Conservation (phyloP, 2,329 filamentous ascomycete species). For the Trichoderma afroharzianum region DNA sequence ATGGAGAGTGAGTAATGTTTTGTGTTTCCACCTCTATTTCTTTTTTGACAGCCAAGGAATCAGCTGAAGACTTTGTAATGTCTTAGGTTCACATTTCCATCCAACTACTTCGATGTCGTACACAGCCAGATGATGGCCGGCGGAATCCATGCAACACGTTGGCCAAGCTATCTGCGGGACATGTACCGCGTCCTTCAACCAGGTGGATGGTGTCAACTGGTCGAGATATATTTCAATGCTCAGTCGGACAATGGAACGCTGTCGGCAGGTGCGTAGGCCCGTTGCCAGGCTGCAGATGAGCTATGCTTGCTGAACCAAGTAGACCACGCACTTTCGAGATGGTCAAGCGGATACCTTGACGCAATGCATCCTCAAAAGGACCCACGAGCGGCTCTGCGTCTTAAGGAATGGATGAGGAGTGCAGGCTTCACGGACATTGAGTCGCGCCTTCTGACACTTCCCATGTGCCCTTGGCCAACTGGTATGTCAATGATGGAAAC, state of each 20-base stretch:
- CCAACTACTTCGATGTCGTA: conserved; percentile 75
- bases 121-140: conserved; percentile 71
- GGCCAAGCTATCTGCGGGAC: conserved; percentile 72
- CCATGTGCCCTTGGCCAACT: conserved; percentile 66
- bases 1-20: conserved; percentile 47
- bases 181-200: conserved; percentile 68
- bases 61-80: neutral
- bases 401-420: conserved; percentile 55
- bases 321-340: conserved; percentile 63
- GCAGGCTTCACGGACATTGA: conserved; percentile 69
- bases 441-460: conserved; percentile 60
- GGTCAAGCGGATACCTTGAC: conserved; percentile 63
- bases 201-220: conserved; percentile 82
- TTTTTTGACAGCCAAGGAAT: neutral
- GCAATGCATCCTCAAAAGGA: conserved; percentile 63
- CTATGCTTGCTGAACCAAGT: neutral
- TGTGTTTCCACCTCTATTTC: neutral
- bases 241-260: conserved; percentile 84
- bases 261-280: conserved; percentile 49
- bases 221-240: conserved; percentile 81
- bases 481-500: conserved; percentile 43
- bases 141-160: conserved; percentile 69
- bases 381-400: conserved; percentile 57
- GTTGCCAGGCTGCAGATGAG: neutral
- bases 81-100: conserved; percentile 60